Percentiles rank a stretch among this genome's conserved stretches.
Evolutionary conservation across 176 grass and related monocot species (phyloP).

Genomic region (Paspalum notatum): DNA sequence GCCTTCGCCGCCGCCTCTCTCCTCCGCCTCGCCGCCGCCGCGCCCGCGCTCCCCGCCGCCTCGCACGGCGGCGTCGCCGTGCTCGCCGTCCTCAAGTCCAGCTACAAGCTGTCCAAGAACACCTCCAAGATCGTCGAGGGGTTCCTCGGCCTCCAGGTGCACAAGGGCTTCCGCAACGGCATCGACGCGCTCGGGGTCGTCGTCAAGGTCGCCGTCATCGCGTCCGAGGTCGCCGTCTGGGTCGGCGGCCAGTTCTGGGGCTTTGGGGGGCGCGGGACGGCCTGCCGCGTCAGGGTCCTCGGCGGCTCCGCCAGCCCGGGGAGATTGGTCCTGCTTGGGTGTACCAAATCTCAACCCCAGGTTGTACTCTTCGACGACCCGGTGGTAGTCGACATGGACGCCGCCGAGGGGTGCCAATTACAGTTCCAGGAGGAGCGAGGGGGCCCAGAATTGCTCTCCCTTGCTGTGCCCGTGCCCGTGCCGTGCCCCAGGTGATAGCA

Average conservation of each 20-base stretch:
- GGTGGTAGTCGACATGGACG: conserved; percentile 30
- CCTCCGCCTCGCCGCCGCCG: conserved; percentile 56
- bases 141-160: conserved; percentile 79
- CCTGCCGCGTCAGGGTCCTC: background rate
- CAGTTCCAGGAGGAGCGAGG: background rate
- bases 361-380: conserved; percentile 15
- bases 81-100: conserved; percentile 68
- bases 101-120: conserved; percentile 83
- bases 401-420: background rate
- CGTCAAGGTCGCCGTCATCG: conserved; percentile 68
- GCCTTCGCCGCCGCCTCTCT: conserved; percentile 61
- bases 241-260: conserved; percentile 44
- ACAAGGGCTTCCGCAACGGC: conserved; percentile 67
- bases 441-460: conserved; percentile 52
- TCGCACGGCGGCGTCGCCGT: conserved; percentile 44
- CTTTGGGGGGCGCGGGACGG: background rate
- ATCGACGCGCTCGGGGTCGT: conserved; percentile 74
- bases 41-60: background rate
- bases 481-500: conserved; percentile 30
- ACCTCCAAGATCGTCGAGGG: conserved; percentile 78
- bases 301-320: background rate
- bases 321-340: conserved; percentile 18
- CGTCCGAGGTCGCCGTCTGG: conserved; percentile 61
- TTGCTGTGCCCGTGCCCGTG: conserved; percentile 38
- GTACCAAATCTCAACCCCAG: conserved; percentile 15